Base-by-base conservation (phyloP, 2,329 filamentous ascomycete species). In the Endothia cerciana region DNA sequence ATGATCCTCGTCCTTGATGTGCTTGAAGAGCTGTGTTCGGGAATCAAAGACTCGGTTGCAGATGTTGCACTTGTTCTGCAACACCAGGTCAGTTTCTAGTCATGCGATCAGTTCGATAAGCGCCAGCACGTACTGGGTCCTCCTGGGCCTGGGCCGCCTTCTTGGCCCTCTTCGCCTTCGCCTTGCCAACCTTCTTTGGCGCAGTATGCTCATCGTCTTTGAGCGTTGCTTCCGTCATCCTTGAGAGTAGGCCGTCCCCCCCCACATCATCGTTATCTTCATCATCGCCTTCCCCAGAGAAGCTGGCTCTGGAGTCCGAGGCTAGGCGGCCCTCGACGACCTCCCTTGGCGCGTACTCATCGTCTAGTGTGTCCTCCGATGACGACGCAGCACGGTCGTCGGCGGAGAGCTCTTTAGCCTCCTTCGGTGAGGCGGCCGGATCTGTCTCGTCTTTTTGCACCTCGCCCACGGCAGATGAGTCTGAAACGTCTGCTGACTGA, bases 1-100 rank as follows among this genome's bases (percentile, higher is more conserved):
- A 78, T 95, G 91, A 11, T 79, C 79, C 22, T 85, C 77, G 11
- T 88, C 84, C 68, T 87, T 86, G 65, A 95, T 83, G 75, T 96
- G 93, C 62, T 85, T 81, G 74, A 94, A 94, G 22, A 96, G 77
- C 70, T 87, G 88, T 6, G 86, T 90, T 70, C 88, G 89, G 1
- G 90, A 92, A 0, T 85, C 69, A 64, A 86, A 87, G 0, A 66
- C 69, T 65, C 78, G 77, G 2, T 77, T 73, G 70, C 85, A 87
- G 19, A 79, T 75, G 33, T 76, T 73, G 70, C 84, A 86, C 64
- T 70, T 77, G 63, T 83, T 76, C 76, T 81, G 60, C 60, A 57
- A 47, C n/a, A 64, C 63, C 30, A 55, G 19, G 28, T 55, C 28
- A 55, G 30, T 36, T 6, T 55, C 30, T n/a, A 28, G 47, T 25